Evolutionary conservation across 306 rosid species (phyloP).

Genomic region (Begonia fuchsioides): DNA sequence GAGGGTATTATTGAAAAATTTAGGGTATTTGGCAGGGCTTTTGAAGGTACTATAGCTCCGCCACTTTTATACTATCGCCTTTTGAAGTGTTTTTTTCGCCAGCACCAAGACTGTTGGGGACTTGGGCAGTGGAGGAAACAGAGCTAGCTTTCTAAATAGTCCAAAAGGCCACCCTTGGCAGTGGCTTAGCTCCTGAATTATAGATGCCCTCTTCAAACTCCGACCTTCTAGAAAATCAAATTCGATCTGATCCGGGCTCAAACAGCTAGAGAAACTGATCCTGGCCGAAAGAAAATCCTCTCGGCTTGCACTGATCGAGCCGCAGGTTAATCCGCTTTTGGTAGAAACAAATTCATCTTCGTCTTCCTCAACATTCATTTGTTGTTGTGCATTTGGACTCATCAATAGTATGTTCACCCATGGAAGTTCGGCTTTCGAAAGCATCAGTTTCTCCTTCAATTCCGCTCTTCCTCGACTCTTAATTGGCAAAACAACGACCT

Average conservation of each 20-base stretch:
- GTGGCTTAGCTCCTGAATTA: slow-evolving; percentile 57
- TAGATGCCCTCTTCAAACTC: slow-evolving; percentile 37
- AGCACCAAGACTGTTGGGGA: slow-evolving; percentile 84
- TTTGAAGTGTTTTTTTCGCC: too few relatives aligned
- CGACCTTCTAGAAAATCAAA: slow-evolving; percentile 11
- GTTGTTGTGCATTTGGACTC: too few relatives aligned
- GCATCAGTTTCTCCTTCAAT: slow-evolving; percentile 30
- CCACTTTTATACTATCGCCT: too few relatives aligned
- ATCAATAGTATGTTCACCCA: too few relatives aligned
- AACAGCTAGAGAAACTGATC: slow-evolving; percentile 51
- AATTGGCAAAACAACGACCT: slow-evolving; percentile 68
- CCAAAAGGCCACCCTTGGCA: slow-evolving; percentile 98
- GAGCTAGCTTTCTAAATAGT: slow-evolving; percentile 56
- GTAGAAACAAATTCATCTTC: slow-evolving; percentile 57
- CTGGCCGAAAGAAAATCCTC: slow-evolving; percentile 46
- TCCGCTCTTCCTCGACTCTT: slow-evolving; percentile 50
- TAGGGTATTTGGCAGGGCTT: too few relatives aligned
- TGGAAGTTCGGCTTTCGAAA: slow-evolving; percentile 33
- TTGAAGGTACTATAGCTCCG: too few relatives aligned
- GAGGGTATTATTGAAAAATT: too few relatives aligned
- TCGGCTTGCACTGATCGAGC: too few relatives aligned
- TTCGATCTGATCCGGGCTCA: slow-evolving; percentile 49
- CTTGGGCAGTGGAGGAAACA: slow-evolving; percentile 90
- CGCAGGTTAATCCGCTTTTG: slow-evolving; percentile 44
- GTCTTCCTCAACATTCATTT: slow-evolving; percentile 23